A percentile compares a stretch with the other conserved stretches of the same genome.
Evolutionary conservation across 23 red algal genomes (phyloP).

Genomic region (Gracilaria domingensis): DNA sequence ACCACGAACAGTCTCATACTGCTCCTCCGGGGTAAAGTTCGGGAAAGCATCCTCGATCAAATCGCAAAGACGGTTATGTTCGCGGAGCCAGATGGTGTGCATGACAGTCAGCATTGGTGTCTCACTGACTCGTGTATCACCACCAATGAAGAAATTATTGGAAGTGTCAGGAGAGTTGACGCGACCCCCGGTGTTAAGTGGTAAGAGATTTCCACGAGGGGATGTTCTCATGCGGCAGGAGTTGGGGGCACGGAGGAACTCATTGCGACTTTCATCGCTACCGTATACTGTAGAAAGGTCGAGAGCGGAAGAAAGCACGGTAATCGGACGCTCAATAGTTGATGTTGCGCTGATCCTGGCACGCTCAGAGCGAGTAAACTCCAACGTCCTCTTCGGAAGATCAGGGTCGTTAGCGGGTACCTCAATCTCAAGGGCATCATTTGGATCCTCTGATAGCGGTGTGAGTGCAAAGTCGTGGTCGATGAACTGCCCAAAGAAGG

Average conservation of each 20-base stretch:
- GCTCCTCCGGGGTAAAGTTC: neutral
- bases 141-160: conserved; percentile 48
- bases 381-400: neutral
- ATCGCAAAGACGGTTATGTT: conserved; percentile 67
- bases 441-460: conserved; percentile 18
- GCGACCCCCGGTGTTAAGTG: conserved; percentile 20
- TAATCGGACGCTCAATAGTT: conserved; percentile 33
- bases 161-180: conserved; percentile 43
- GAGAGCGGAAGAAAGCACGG: conserved; percentile 50
- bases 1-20: conserved; percentile 25
- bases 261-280: conserved; percentile 19
- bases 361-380: conserved; percentile 39
- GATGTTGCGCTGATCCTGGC: neutral
- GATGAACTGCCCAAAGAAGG: conserved; percentile 66
- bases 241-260: conserved; percentile 27
- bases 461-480: conserved; percentile 60
- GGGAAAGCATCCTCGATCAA: conserved; percentile 26
- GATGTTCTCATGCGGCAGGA: conserved; percentile 43
- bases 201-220: conserved; percentile 24
- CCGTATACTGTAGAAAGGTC: conserved; percentile 68
- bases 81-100: conserved; percentile 57
- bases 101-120: conserved; percentile 41
- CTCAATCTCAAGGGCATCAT: conserved; percentile 10
- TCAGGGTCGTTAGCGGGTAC: conserved; percentile 24
- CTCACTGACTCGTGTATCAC: conserved; percentile 59